phyloP scores from a whole-genome alignment of 805 yeast genomes.

The Yamadazyma akitaensis region DNA sequence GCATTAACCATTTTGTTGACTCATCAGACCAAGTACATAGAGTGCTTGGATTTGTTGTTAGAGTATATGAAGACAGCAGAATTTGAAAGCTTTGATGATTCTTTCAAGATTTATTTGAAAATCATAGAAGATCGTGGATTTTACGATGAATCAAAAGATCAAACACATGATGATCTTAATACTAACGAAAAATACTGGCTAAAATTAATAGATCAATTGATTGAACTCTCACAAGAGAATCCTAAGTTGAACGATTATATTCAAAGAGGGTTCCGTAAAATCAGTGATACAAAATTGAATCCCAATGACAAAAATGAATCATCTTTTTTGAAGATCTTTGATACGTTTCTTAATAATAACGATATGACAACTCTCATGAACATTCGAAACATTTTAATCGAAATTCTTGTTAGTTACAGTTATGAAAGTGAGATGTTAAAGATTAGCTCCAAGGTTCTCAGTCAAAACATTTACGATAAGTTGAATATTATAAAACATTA shows the following conservation, averaged over 20 bases:
- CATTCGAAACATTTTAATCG: constrained; percentile 56
- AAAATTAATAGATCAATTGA: constrained; percentile 22
- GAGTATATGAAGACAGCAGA: constrained; percentile 6
- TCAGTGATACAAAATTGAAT: constrained; percentile 27
- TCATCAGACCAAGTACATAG: constrained; percentile 18
- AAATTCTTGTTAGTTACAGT: constrained; percentile 60
- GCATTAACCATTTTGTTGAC: constrained; percentile 30
- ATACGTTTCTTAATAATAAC: constrained; percentile 49
- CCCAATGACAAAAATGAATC: constrained; percentile 18
- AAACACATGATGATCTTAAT: constrained; percentile 8
- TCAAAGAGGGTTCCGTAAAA: constrained; percentile 29
- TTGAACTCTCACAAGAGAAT: constrained; percentile 15
- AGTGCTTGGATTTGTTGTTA: constrained; percentile 29
- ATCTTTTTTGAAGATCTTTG: constrained; percentile 54
- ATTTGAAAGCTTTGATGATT: constrained; percentile 26
- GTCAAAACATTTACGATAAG: constrained; percentile 51
- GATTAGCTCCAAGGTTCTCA: constrained; percentile 51
- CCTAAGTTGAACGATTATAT: constrained; percentile 24
- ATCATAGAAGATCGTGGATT: constrained; percentile 24
- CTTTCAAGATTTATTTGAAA: constrained; percentile 27
- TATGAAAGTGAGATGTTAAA: constrained; percentile 58
- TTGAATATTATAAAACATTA: constrained; percentile 41
- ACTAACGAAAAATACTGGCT: constrained; percentile 30
- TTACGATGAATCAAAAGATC: background rate
- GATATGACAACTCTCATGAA: constrained; percentile 54